Percentiles rank a stretch among this genome's conserved stretches.
These are phyloP conservation scores for Cornus controversa DNA, from an alignment of 148 eudicot species.

Conservation along the genomic window DNA sequence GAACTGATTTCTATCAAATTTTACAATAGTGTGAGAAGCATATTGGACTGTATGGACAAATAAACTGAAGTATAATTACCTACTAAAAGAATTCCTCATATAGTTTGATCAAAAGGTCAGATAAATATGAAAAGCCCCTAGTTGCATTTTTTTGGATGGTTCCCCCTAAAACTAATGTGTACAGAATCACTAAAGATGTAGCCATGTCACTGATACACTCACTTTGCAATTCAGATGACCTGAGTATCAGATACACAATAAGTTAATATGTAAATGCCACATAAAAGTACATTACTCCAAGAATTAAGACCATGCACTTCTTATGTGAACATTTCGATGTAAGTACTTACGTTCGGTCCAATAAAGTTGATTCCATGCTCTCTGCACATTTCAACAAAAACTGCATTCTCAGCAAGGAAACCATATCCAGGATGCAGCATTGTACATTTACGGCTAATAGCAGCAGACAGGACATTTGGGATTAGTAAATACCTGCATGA, in stretches of 20 bases:
- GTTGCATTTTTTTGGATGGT: background rate
- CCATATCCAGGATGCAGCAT: conserved; percentile 99
- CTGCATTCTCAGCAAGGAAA: conserved; percentile 96
- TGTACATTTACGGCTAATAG: conserved; percentile 86
- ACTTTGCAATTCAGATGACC: background rate
- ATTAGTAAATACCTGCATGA: conserved; percentile 76
- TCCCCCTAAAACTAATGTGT: background rate
- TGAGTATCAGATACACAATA: background rate
- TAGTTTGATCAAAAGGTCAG: background rate
- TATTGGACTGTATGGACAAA: background rate
- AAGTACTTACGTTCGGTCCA: conserved; percentile 84
- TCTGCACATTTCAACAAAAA: conserved; percentile 93
- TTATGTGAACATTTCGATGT: background rate
- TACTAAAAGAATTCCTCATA: background rate
- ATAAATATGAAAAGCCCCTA: background rate
- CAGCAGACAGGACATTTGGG: conserved; percentile 93
- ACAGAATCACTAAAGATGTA: background rate
- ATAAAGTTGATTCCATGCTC: conserved; percentile 95
- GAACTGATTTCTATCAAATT: background rate
- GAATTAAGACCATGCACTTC: background rate
- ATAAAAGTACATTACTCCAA: background rate
- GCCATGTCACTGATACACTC: background rate
- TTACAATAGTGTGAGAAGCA: background rate
- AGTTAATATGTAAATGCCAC: background rate
- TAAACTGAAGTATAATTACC: background rate